Conservation (phyloP, 176 grass and related monocot species). For the Bonia amplexicaulis region DNA sequence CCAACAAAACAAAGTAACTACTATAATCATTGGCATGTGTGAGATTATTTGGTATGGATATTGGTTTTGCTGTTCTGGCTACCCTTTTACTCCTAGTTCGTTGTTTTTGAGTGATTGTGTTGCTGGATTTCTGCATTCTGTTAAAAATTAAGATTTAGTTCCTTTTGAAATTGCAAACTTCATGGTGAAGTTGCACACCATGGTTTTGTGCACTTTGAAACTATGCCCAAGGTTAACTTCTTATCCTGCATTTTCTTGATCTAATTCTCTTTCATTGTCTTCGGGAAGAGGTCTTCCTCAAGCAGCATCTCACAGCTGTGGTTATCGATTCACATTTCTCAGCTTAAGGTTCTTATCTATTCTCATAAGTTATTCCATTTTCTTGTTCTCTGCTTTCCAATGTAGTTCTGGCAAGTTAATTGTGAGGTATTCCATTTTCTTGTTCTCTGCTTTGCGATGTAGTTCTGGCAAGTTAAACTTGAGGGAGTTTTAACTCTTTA, state of each 20-base stretch:
- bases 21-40: background rate
- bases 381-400: constrained; percentile 9
- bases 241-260: constrained; percentile 2
- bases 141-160: background rate
- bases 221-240: background rate
- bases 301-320: constrained; percentile 77
- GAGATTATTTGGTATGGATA: background rate
- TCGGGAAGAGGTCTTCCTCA: constrained; percentile 79
- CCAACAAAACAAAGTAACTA: constrained; percentile 4
- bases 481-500: background rate
- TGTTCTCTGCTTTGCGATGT: too few relatives aligned
- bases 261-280: background rate
- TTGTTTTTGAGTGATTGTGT: background rate
- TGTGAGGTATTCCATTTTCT: too few relatives aligned
- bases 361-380: background rate
- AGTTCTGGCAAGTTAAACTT: too few relatives aligned
- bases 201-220: background rate
- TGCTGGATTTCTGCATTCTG: background rate
- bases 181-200: constrained; percentile 2
- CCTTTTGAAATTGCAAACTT: background rate
- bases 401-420: background rate
- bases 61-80: background rate
- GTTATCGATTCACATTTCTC: constrained; percentile 93
- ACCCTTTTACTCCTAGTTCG: background rate
- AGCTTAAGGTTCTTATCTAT: constrained; percentile 58